A percentile compares a stretch with the other conserved stretches of the same genome.
Evolutionary conservation across 179 eudicot species (phyloP).

Genomic region (Spinacia oleracea): DNA sequence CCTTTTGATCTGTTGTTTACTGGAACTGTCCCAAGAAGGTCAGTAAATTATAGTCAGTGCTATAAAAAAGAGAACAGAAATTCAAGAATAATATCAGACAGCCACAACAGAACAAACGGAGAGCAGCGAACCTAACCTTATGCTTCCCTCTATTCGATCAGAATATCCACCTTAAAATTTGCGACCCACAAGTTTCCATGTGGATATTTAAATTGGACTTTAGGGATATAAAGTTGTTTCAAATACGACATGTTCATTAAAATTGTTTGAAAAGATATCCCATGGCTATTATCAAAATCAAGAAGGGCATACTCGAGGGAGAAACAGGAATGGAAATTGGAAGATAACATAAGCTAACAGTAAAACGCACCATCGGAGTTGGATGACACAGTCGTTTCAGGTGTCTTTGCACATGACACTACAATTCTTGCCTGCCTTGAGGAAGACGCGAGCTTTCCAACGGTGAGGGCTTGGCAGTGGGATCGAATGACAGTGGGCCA

Average conservation of each 20-base stretch:
- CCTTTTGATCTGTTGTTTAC: conserved; percentile 31
- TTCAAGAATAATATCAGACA: background rate
- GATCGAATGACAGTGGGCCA: conserved; percentile 25
- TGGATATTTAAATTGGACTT: background rate
- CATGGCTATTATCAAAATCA: background rate
- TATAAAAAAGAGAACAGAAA: background rate
- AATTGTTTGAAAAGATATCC: background rate
- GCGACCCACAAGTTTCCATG: background rate
- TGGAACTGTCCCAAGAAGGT: conserved; percentile 20
- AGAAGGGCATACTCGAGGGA: conserved; percentile 4
- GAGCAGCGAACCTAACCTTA: background rate
- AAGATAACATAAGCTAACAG: background rate
- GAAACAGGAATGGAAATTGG: background rate
- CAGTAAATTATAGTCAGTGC: conserved; percentile 5
- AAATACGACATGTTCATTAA: background rate
- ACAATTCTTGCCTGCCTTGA: conserved; percentile 27
- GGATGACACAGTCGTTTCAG: conserved; percentile 33
- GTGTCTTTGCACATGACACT: conserved; percentile 38
- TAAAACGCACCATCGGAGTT: conserved; percentile 35
- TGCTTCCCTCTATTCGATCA: background rate
- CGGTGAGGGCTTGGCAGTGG: conserved; percentile 9
- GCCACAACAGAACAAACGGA: background rate
- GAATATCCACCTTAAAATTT: background rate
- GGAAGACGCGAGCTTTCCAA: conserved; percentile 26
- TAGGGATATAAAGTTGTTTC: background rate